Conservation (phyloP, 192 early-diverging fungal species). For the Phlyctochytrium arcticum region DNA sequence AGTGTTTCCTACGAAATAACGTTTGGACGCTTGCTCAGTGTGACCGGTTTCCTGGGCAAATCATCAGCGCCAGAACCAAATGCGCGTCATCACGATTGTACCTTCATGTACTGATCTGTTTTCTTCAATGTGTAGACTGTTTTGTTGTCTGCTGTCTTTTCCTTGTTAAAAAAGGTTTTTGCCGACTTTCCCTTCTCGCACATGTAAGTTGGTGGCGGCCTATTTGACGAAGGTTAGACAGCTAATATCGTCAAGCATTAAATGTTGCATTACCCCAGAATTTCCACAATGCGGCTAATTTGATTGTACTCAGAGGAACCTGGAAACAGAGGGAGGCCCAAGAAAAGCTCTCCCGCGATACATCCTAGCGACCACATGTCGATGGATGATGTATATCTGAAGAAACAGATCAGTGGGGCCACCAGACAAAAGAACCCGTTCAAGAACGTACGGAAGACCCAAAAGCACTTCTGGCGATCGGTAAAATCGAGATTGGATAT, state of each 20-base stretch:
- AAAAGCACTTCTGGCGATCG: slow-evolving; percentile 93
- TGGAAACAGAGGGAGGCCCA: slow-evolving; percentile 93
- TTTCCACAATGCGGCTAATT: slow-evolving; percentile 87
- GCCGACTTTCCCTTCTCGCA: slow-evolving; percentile 88
- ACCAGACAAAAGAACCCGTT: background rate
- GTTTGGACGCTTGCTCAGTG: slow-evolving; percentile 88
- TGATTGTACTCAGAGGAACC: slow-evolving; percentile 97
- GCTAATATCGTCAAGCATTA: background rate
- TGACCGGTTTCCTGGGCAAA: slow-evolving; percentile 65
- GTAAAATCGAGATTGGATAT: slow-evolving; percentile 98
- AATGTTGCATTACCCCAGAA: slow-evolving; percentile 69
- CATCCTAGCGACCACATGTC: slow-evolving; percentile 99
- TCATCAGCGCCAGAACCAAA: background rate
- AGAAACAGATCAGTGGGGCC: slow-evolving; percentile 58
- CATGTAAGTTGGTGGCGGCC: slow-evolving; percentile 85
- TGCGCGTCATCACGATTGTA: background rate
- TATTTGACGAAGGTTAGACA: too few relatives aligned
- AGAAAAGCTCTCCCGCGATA: slow-evolving; percentile 93
- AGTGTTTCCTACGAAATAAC: slow-evolving; percentile 84
- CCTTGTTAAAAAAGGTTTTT: slow-evolving; percentile 79
- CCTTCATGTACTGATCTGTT: slow-evolving; percentile 72
- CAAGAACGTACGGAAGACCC: slow-evolving; percentile 71
- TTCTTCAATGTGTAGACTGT: slow-evolving; percentile 67
- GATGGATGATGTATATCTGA: slow-evolving; percentile 77
- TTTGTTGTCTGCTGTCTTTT: slow-evolving; percentile 41